phyloP scores from a whole-genome alignment of 192 early-diverging fungal species.

The Podila epicladia region DNA sequence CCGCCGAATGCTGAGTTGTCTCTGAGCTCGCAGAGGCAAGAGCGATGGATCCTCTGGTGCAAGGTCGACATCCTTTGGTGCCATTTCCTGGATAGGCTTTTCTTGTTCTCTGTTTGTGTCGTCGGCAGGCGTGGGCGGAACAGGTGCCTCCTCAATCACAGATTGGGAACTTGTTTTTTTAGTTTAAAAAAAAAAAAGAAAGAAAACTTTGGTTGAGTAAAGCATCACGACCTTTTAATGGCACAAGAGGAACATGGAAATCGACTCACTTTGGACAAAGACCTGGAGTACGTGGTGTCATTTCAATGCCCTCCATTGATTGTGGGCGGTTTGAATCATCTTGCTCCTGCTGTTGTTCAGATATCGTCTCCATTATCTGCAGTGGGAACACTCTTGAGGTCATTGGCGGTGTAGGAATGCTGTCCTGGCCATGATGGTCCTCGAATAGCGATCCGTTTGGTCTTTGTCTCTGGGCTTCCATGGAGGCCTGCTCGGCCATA shows the following conservation, averaged over 20 bases:
- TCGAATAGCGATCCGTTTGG: not conserved
- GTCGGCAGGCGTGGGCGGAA: conserved; percentile 23
- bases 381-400: conserved; percentile 16
- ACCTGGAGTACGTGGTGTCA: not conserved
- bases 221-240: too few relatives aligned
- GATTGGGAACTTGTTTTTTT: not conserved
- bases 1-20: conserved; percentile 35
- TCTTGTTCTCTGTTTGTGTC: conserved; percentile 10
- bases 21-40: conserved; percentile 39
- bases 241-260: not conserved
- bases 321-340: not conserved
- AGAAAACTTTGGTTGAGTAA: too few relatives aligned
- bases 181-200: too few relatives aligned
- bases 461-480: conserved; percentile 1
- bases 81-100: not conserved
- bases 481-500: conserved; percentile 26
- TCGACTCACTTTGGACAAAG: not conserved
- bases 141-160: not conserved
- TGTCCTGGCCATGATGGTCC: not conserved
- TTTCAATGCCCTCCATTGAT: not conserved
- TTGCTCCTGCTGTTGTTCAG: conserved; percentile 1
- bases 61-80: not conserved
- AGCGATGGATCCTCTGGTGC: not conserved
- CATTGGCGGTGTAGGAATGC: conserved; percentile 35
- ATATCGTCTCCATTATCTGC: conserved; percentile 18